phyloP scores from a whole-genome alignment of 306 rosid species.

The Phaseolus lunatus region DNA sequence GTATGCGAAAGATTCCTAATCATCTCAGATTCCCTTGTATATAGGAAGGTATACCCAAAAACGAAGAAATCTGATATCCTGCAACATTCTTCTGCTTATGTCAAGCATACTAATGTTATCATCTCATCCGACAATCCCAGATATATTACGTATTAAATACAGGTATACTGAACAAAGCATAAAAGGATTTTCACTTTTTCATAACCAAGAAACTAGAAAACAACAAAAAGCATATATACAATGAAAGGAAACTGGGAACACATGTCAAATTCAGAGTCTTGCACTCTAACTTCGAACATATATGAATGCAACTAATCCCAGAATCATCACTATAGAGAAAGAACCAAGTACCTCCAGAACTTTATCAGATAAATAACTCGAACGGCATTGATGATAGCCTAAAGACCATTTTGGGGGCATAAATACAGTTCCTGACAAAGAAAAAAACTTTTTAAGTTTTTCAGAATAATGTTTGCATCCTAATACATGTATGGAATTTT shows the following conservation, averaged over 20 bases:
- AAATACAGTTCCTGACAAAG: slow-evolving; percentile 68
- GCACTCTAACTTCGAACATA: slow-evolving; percentile 21
- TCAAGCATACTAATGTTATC: slow-evolving; percentile 21
- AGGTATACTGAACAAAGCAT: slow-evolving; percentile 17
- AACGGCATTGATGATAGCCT: slow-evolving; percentile 96
- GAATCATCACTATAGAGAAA: slow-evolving; percentile 24
- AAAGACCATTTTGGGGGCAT: slow-evolving; percentile 97
- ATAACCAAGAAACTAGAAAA: slow-evolving; percentile 7
- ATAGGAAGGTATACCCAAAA: slow-evolving; percentile 16
- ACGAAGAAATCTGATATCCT: slow-evolving; percentile 4
- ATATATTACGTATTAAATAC: slow-evolving; percentile 10
- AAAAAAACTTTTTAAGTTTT: slow-evolving; percentile 26
- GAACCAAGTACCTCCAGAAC: slow-evolving; percentile 71
- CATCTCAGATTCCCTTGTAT: slow-evolving; percentile 24
- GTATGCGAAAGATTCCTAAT: background rate
- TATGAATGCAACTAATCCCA: slow-evolving; percentile 28
- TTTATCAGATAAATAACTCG: slow-evolving; percentile 79
- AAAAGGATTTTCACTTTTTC: slow-evolving; percentile 1
- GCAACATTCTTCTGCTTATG: slow-evolving; percentile 28
- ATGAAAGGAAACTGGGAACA: slow-evolving; percentile 10
- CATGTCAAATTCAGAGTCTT: slow-evolving; percentile 41
- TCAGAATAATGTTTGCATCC: slow-evolving; percentile 22
- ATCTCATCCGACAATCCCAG: background rate
- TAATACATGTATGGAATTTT: slow-evolving; percentile 26
- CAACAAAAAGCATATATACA: background rate